Evolutionary conservation across 2,329 filamentous ascomycete genomes (phyloP).

Genomic region (Plectosphaerella sp.): DNA sequence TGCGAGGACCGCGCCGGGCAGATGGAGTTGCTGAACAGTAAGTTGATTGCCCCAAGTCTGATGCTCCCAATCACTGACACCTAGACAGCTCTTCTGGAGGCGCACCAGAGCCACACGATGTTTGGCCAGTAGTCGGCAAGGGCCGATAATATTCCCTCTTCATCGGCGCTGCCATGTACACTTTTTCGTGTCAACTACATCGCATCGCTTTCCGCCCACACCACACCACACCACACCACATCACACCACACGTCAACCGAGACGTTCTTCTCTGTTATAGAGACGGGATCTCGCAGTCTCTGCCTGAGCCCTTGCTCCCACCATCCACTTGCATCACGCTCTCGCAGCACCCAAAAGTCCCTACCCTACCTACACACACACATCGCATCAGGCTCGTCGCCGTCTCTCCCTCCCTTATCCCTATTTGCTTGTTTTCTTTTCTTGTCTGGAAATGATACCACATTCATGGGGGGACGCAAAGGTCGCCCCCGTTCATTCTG

Average conservation of each 20-base stretch:
- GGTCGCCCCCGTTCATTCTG: neutral
- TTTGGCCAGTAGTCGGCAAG: conserved; percentile 20
- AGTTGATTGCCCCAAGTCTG: conserved; percentile 21
- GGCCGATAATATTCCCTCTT: conserved; percentile 3
- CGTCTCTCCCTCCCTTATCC: neutral
- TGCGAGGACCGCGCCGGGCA: conserved; percentile 60
- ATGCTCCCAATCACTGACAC: conserved; percentile 8
- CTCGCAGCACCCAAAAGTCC: conserved; percentile 1
- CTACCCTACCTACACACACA: neutral
- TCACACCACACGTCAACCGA: neutral
- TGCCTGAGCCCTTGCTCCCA: no score
- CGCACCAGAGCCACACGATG: conserved; percentile 28
- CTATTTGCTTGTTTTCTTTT: conserved; percentile 7
- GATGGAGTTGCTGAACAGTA: conserved; percentile 48
- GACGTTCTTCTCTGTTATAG: no score
- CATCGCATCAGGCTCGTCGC: neutral
- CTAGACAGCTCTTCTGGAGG: conserved; percentile 35
- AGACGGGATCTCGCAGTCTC: no score
- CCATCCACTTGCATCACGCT: conserved; percentile 2
- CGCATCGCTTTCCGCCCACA: neutral
- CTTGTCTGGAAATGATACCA: conserved; percentile 15
- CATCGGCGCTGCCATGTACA: conserved; percentile 1
- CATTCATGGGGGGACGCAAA: neutral
- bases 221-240: neutral
- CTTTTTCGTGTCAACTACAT: conserved; percentile 10